Evolutionary conservation across 1,284 basidiomycete genomes (phyloP).

Genomic region (Microbotryum violaceum): DNA sequence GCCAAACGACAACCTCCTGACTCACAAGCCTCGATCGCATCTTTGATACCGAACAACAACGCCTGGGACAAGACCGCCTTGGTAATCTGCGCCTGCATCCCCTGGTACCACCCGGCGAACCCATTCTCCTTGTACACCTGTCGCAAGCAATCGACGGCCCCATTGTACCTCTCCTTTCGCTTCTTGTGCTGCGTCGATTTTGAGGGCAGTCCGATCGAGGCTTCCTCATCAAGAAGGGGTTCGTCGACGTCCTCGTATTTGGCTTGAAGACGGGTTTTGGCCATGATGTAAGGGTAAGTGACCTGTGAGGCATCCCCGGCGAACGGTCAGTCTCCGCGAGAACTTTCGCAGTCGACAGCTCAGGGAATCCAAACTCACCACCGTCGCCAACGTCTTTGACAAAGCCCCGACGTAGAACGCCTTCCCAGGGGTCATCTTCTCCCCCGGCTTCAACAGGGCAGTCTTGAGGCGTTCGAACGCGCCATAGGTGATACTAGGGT

Average conservation of each 20-base stretch:
- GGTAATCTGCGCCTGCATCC: constrained; percentile 82
- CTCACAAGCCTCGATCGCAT: constrained; percentile 33
- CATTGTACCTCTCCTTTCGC: constrained; percentile 47
- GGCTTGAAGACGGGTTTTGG: constrained; percentile 94
- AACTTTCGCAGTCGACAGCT: constrained; percentile 11
- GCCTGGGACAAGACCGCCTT: constrained; percentile 81
- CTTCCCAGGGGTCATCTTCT: constrained; percentile 68
- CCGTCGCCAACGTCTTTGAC: constrained; percentile 91
- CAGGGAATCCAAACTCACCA: constrained; percentile 53
- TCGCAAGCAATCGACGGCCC: constrained; percentile 67
- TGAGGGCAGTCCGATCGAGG: not conserved
- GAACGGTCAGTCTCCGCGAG: not conserved
- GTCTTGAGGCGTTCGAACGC: constrained; percentile 86
- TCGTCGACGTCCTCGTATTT: constrained; percentile 28
- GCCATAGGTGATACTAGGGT: constrained; percentile 98
- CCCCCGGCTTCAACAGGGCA: constrained; percentile 43
- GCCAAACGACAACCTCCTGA: not conserved
- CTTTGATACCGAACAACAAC: constrained; percentile 37
- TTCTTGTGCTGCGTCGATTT: constrained; percentile 34
- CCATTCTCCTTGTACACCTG: constrained; percentile 59
- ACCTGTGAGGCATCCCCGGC: constrained; percentile 48
- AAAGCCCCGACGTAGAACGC: constrained; percentile 84
- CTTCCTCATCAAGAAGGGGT: not conserved
- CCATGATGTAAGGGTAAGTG: constrained; percentile 81
- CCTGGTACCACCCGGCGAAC: constrained; percentile 83